Base-by-base conservation (phyloP, 441 rosid species). In the Syzygium malaccense region DNA sequence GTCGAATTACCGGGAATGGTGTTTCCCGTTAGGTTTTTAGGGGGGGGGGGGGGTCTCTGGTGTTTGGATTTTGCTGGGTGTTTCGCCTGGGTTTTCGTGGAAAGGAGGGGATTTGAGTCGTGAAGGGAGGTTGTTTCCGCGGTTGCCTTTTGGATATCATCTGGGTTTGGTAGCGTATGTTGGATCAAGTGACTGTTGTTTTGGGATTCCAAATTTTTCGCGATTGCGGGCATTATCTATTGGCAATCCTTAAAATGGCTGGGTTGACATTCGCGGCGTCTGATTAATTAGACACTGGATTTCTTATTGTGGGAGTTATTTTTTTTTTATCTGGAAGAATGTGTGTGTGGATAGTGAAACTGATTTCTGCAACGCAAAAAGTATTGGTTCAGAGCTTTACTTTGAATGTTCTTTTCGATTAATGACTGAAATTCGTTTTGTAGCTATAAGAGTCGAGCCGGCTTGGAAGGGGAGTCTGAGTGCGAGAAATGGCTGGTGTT, bases 401-500 rank as follows among this genome's bases (percentile, higher is more conserved):
- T 71, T 71, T 37, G 51, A 71, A 37, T 23, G 51, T 37, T 71
- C n/a, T 37, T 37, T 71, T 71, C 1, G 83, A 20, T 71, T 71
- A 45, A 23, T 37, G 23, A 33, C 25, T 17, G 60, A 19, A 58
- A 80, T 85, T 33, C 87, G 88, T 89, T 75, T 75, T 71, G 56
- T 53, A 89, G 92, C 75, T 80, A 85, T 83, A 87, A 91, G 87
- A 90, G 92, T 92, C 80, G 88, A 92, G 92, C 90, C 86, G 87
- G 92, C 78, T 90, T 86, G 87, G 87, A 89, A 91, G 89, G 90
- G 93, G 92, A 89, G 91, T 83, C 89, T 89, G 88, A 90, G 89
- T 91, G 93, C 87, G 91, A 93, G 92, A 89, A 92, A 96, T 97
- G 99, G 95, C 96, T 89, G 96, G 95, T 90, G 90, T 87, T 91